Percentiles rank a stretch among this genome's conserved stretches.
phyloP scores from a whole-genome alignment of 257 asterid species.

The Solanum chaucha region DNA sequence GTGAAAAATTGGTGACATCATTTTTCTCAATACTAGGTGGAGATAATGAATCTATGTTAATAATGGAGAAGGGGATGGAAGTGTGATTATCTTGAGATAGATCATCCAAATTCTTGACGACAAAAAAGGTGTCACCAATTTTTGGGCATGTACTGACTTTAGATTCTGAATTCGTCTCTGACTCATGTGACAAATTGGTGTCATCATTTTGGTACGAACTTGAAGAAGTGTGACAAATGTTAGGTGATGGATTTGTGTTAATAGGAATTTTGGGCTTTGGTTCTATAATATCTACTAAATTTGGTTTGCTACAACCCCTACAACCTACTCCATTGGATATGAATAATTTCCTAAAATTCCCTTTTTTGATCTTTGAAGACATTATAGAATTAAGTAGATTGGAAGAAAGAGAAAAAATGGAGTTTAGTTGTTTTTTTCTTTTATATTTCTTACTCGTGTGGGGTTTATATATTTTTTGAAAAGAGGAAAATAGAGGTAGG shows the following conservation, averaged over 20 bases:
- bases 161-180: not conserved
- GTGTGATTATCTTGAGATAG: conserved; percentile 2
- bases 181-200: not conserved
- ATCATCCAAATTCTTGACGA: not conserved
- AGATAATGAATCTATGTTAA: conserved; percentile 19
- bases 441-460: not conserved
- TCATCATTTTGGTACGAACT: not conserved
- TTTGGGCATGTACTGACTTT: no score
- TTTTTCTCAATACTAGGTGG: not conserved
- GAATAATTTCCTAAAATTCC: not conserved
- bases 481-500: not conserved
- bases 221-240: not conserved
- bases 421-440: not conserved
- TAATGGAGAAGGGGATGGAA: conserved; percentile 17
- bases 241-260: not conserved
- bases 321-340: not conserved
- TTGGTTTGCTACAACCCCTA: not conserved
- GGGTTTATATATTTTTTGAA: not conserved
- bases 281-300: not conserved
- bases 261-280: not conserved
- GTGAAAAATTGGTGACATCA: no score
- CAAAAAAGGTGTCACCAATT: not conserved
- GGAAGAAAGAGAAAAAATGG: not conserved
- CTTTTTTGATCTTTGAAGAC: not conserved
- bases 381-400: not conserved